Evolutionary conservation across 305 asterid species (phyloP).

Genomic region (Andrographis paniculata): DNA sequence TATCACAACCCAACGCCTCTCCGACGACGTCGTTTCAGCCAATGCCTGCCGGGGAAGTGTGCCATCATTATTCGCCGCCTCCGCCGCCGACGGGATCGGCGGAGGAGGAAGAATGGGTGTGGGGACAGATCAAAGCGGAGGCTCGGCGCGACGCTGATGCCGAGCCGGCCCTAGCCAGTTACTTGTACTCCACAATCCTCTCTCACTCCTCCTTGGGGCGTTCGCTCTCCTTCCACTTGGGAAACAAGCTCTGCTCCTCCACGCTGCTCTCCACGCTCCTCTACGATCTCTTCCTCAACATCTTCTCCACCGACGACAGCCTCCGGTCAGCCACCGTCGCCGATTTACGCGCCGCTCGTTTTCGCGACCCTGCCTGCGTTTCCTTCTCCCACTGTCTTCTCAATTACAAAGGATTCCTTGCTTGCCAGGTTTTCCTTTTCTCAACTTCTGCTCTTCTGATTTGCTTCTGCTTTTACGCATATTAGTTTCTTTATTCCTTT

Average conservation of each 20-base stretch:
- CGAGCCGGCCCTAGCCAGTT: slow-evolving; percentile 85
- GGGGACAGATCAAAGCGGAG: slow-evolving; percentile 69
- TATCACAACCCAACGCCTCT: no score
- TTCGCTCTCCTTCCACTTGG: slow-evolving; percentile 74
- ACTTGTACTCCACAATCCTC: slow-evolving; percentile 73
- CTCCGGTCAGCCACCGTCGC: slow-evolving; percentile 84
- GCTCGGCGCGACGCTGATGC: slow-evolving; percentile 82
- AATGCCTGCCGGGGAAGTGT: slow-evolving; percentile 63
- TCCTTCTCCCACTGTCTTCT: slow-evolving; percentile 46
- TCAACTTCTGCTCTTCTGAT: no score
- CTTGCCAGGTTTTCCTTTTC: slow-evolving; percentile 33
- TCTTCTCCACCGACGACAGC: slow-evolving; percentile 55
- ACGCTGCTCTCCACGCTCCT: slow-evolving; percentile 53
- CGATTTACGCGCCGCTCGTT: slow-evolving; percentile 50
- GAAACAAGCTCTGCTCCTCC: slow-evolving; percentile 84
- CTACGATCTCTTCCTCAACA: slow-evolving; percentile 41
- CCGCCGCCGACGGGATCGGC: slow-evolving; percentile 44
- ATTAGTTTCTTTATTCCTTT: no score
- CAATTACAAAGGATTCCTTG: slow-evolving; percentile 40
- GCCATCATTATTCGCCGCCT: slow-evolving; percentile 29
- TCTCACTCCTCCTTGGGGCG: slow-evolving; percentile 80
- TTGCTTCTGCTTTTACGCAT: no score
- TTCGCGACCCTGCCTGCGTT: slow-evolving; percentile 40
- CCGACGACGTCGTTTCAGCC: no score
- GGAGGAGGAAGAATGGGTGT: slow-evolving; percentile 56